A percentile compares a stretch with the other conserved stretches of the same genome.
phyloP scores from a whole-genome alignment of 139 green algal genomes.

The Tetradesmus lagerheimii region DNA sequence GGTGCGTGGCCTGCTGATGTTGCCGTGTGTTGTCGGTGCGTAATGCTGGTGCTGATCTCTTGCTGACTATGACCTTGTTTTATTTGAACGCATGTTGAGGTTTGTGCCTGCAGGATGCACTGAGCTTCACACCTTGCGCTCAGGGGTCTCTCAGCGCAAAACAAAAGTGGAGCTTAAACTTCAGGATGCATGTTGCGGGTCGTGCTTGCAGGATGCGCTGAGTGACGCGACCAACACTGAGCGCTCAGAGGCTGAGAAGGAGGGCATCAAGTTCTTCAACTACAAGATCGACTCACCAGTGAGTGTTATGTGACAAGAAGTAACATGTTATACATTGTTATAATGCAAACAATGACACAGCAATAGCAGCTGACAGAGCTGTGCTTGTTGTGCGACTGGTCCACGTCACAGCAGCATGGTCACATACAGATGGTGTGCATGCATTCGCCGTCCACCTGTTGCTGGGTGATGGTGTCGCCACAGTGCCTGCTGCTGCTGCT shows the following conservation, averaged over 20 bases:
- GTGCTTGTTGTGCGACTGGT: background rate
- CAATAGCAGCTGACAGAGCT: background rate
- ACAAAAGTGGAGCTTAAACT: too few relatives aligned
- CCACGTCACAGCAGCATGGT: too few relatives aligned
- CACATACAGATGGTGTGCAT: background rate
- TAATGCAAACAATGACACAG: too few relatives aligned
- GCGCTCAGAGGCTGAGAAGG: conserved; percentile 56
- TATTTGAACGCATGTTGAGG: too few relatives aligned
- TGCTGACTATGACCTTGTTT: too few relatives aligned
- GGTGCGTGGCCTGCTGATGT: conserved; percentile 1
- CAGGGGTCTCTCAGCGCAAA: too few relatives aligned
- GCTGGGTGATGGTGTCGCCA: background rate
- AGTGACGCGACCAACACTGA: conserved; percentile 53
- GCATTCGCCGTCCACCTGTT: background rate
- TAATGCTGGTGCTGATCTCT: too few relatives aligned
- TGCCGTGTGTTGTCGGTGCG: background rate
- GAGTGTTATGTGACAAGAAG: background rate
- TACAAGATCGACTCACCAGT: conserved; percentile 81
- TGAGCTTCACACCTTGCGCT: too few relatives aligned
- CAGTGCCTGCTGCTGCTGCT: conserved; percentile 22
- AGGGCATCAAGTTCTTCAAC: conserved; percentile 83
- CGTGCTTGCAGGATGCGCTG: conserved; percentile 65
- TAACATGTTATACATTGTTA: too few relatives aligned
- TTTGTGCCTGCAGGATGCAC: too few relatives aligned
- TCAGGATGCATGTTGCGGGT: too few relatives aligned